Percentiles rank a stretch among this genome's conserved stretches.
Evolutionary conservation across 2,329 filamentous ascomycete species (phyloP).

Genomic region (Didymella segeticola): DNA sequence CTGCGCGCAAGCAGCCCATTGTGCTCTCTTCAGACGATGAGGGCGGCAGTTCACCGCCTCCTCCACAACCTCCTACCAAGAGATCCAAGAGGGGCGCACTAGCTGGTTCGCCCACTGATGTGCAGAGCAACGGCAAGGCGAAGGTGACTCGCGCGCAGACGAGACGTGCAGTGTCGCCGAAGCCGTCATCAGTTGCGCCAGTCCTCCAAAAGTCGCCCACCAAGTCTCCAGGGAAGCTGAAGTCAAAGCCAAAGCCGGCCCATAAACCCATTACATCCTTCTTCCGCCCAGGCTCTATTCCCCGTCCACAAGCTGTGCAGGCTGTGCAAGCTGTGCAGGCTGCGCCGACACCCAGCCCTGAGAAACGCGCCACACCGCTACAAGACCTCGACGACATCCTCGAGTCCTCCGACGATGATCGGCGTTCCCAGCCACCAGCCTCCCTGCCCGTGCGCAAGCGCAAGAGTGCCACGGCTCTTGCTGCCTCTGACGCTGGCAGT

Average conservation of each 20-base stretch:
- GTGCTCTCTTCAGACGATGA: slow-evolving; percentile 48
- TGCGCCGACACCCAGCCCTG: slow-evolving; percentile 48
- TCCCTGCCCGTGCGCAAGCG: slow-evolving; percentile 42
- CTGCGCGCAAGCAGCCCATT: slow-evolving; percentile 45
- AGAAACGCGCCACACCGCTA: slow-evolving; percentile 41
- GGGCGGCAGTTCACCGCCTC: too few species aligned
- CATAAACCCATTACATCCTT: slow-evolving; percentile 57
- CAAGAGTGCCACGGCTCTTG: slow-evolving; percentile 23
- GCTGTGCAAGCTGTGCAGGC: slow-evolving; percentile 49
- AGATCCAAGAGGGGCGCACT: slow-evolving; percentile 40
- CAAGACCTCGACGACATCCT: slow-evolving; percentile 47
- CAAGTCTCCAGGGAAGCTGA: slow-evolving; percentile 45
- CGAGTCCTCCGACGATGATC: slow-evolving; percentile 46
- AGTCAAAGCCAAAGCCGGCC: slow-evolving; percentile 48
- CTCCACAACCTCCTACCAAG: slow-evolving; percentile 43
- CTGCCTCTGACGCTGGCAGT: slow-evolving; percentile 24
- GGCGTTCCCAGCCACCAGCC: slow-evolving; percentile 23
- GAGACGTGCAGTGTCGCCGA: slow-evolving; percentile 31
- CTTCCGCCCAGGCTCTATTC: slow-evolving; percentile 54
- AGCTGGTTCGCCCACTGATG: slow-evolving; percentile 28
- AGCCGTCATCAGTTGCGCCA: slow-evolving; percentile 20
- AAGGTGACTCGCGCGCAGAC: slow-evolving; percentile 27
- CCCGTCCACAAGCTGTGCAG: slow-evolving; percentile 50
- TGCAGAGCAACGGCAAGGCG: slow-evolving; percentile 21
- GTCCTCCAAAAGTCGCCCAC: slow-evolving; percentile 37